Evolutionary conservation across 2,329 filamentous ascomycete genomes (phyloP).

Genomic region (Camillea tinctor): DNA sequence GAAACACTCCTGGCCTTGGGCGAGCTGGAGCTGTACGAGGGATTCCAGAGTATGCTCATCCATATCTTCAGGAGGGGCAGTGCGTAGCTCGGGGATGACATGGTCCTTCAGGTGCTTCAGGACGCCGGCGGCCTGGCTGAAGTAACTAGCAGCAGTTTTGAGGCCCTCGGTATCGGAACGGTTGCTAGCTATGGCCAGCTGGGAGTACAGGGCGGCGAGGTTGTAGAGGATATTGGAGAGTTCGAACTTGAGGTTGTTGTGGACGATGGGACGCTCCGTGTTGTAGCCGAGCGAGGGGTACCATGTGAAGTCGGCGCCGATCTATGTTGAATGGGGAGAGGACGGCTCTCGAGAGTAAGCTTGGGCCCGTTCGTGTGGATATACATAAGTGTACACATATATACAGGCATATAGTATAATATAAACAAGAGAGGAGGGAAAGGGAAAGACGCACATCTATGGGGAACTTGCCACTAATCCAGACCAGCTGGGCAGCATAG

Average conservation of each 20-base stretch:
- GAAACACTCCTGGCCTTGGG: slow-evolving; percentile 94
- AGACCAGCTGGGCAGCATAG: slow-evolving; percentile 90
- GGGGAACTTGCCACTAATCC: slow-evolving; percentile 93
- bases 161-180: slow-evolving; percentile 77
- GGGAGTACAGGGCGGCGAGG: slow-evolving; percentile 87
- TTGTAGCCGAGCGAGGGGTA: slow-evolving; percentile 93
- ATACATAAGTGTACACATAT: not conserved
- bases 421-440: slow-evolving; percentile 6
- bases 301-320: slow-evolving; percentile 95
- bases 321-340: slow-evolving; percentile 59
- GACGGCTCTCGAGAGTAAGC: not conserved
- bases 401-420: too few relatives aligned
- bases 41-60: slow-evolving; percentile 83
- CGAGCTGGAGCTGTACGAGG: slow-evolving; percentile 78
- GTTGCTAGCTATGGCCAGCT: slow-evolving; percentile 80
- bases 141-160: slow-evolving; percentile 85
- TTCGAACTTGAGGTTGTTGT: slow-evolving; percentile 74
- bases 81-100: slow-evolving; percentile 78
- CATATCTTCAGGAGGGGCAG: slow-evolving; percentile 91
- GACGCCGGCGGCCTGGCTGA: slow-evolving; percentile 83
- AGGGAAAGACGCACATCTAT: slow-evolving; percentile 66
- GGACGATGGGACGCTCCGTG: slow-evolving; percentile 66
- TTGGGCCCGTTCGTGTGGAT: not conserved
- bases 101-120: slow-evolving; percentile 73
- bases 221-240: slow-evolving; percentile 93